Base-by-base conservation (phyloP, 2,329 filamentous ascomycete species). In the Passalora sequoiae region DNA sequence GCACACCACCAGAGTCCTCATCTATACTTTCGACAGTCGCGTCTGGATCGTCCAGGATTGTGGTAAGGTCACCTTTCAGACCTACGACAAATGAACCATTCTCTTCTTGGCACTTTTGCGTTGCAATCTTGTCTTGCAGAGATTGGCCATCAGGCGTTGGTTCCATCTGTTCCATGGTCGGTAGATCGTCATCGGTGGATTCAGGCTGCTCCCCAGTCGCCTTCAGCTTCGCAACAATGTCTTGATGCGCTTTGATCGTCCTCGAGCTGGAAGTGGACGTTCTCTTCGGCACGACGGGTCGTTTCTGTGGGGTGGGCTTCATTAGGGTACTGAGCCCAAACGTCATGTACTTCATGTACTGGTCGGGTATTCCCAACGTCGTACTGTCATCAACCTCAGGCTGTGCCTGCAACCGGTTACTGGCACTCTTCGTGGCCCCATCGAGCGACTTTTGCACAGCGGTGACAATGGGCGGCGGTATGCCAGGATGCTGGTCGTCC, bases 1-100 rank as follows among this genome's bases (percentile, higher is more conserved):
- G 74, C 6, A 61, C 59, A 31, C 70, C 58, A 3, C 57, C 53
- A n/a, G 46, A 45, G 7, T 60, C 54, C n/a, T 56, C 54, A 16
- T 60, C 57, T 8, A 49, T 44, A 16, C 64, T 63, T n/a, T 55
- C 55, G 6, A 51, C 22, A 17, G 40, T 29, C 5, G 15, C 44
- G 13, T 50, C 51, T 15, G 62, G 65, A 1, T 75, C 70, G 49
- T 78, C 74, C 40, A 69, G 60, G 44, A 47, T 60, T 30, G 77
- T 72, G 9, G 80, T 76, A 22, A 85, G 72, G 25, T 82, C 73
- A 5, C 83, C 83, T 51, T 77, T 74, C 4, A 88, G 71, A 0
- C 84, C 84, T 44, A 89, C 76, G 16, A 89, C 67, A 56, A 80
- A 89, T 51, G 75, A 72, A 1, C 74, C 75, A n/a, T 60, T 54